These are phyloP conservation scores for Picochlorum sp. DNA, from an alignment of 139 green algal species.

Conservation along the genomic window DNA sequence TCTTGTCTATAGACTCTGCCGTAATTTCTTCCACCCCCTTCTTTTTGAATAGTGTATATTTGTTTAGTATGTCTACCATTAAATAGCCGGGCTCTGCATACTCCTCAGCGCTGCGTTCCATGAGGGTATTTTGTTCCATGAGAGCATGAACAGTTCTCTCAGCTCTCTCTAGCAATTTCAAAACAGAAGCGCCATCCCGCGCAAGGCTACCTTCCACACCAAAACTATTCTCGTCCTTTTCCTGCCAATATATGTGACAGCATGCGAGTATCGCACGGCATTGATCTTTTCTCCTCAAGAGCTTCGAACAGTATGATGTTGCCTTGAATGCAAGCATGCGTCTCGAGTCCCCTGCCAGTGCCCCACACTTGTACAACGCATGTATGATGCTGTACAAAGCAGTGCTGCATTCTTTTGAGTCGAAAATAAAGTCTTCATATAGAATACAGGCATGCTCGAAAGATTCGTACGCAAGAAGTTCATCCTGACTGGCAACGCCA, in stretches of 20 bases:
- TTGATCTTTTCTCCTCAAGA: slow-evolving; percentile 86
- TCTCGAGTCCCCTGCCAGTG: slow-evolving; percentile 68
- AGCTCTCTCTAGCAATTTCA: slow-evolving; percentile 2
- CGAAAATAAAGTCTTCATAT: slow-evolving; percentile 84
- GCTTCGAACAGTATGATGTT: slow-evolving; percentile 65
- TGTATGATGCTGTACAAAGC: slow-evolving; percentile 78
- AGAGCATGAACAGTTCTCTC: slow-evolving; percentile 21
- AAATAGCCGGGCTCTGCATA: slow-evolving; percentile 27
- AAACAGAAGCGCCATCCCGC: not conserved
- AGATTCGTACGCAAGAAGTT: slow-evolving; percentile 86
- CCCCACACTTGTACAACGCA: slow-evolving; percentile 63
- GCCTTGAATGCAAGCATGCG: slow-evolving; percentile 74
- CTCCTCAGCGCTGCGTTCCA: not conserved
- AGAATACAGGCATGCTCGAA: slow-evolving; percentile 86
- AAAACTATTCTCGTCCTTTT: slow-evolving; percentile 5
- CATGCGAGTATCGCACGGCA: slow-evolving; percentile 69
- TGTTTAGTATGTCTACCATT: slow-evolving; percentile 79
- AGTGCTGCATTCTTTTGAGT: slow-evolving; percentile 60
- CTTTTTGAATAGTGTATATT: slow-evolving; percentile 65
- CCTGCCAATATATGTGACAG: slow-evolving; percentile 80
- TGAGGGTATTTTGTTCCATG: slow-evolving; percentile 57
- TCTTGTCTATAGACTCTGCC: slow-evolving; percentile 37
- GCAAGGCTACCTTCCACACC: too few relatives aligned
- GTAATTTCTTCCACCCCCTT: slow-evolving; percentile 39
- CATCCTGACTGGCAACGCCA: too few relatives aligned